Percentiles rank a stretch among this genome's conserved stretches.
phyloP scores from a whole-genome alignment of 345 rosid species.

The Noccaea caerulescens region DNA sequence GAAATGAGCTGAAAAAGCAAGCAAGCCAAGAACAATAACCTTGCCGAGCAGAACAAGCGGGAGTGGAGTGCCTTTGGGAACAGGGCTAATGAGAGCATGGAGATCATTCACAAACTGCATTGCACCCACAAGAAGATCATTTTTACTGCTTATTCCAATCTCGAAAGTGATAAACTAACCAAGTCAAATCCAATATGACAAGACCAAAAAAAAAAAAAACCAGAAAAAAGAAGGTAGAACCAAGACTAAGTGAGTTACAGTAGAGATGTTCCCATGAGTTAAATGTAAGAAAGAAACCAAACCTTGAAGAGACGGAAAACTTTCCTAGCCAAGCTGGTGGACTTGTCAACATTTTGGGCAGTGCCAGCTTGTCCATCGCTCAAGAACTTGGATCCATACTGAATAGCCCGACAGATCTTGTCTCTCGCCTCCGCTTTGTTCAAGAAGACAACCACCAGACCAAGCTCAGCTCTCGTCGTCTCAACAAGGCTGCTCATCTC shows the following conservation, averaged over 20 bases:
- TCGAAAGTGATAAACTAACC: not conserved
- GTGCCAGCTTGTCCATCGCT: conserved; percentile 89
- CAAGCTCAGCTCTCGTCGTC: conserved; percentile 91
- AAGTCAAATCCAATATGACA: not conserved
- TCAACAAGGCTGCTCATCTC: conserved; percentile 75
- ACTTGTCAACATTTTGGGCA: conserved; percentile 89
- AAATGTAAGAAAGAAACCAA: not conserved
- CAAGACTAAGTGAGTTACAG: not conserved
- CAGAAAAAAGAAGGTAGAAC: too few relatives aligned
- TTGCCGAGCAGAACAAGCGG: conserved; percentile 87
- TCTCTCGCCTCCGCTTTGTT: conserved; percentile 98
- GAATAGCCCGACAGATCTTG: conserved; percentile 98
- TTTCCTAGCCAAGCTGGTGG: conserved; percentile 93
- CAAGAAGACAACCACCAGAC: conserved; percentile 76
- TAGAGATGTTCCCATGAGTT: not conserved
- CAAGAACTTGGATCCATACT: conserved; percentile 89
- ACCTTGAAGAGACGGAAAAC: conserved; percentile 97
- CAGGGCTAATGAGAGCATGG: conserved; percentile 87
- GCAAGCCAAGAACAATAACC: conserved; percentile 48
- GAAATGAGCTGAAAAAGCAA: conserved; percentile 2
- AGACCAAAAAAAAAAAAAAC: too few relatives aligned
- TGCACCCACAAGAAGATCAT: not conserved
- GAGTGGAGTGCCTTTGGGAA: conserved; percentile 91
- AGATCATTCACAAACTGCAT: conserved; percentile 91
- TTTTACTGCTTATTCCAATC: too few relatives aligned